Evolutionary conservation across 1,284 basidiomycete species (phyloP).

Genomic region (Microbotryum silenes-acaulis): DNA sequence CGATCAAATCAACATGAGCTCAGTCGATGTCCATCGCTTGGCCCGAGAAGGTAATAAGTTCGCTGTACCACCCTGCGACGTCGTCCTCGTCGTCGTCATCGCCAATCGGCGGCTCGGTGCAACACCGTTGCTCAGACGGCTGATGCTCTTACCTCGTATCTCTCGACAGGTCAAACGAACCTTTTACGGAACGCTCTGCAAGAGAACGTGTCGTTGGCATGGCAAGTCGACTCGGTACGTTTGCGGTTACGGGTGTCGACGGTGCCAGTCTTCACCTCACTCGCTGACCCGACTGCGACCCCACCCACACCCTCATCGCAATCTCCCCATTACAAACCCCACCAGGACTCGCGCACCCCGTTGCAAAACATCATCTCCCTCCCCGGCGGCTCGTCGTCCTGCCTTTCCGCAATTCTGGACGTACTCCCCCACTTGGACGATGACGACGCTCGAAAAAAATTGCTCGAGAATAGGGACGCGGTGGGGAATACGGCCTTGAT

Average conservation of each 20-base stretch:
- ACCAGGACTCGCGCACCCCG: slow-evolving; percentile 75
- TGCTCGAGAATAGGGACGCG: slow-evolving; percentile 48
- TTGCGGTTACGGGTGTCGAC: neutral
- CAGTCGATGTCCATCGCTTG: slow-evolving; percentile 17
- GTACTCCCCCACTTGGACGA: slow-evolving; percentile 62
- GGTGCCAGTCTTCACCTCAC: neutral
- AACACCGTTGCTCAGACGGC: neutral
- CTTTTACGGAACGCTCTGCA: slow-evolving; percentile 16
- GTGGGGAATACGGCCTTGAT: slow-evolving; percentile 81
- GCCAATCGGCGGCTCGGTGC: neutral
- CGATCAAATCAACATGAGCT: neutral
- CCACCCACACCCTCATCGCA: neutral
- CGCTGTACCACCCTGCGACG: neutral
- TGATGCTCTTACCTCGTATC: slow-evolving; percentile 8
- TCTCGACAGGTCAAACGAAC: slow-evolving; percentile 13
- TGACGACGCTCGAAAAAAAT: slow-evolving; percentile 9
- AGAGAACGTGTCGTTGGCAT: slow-evolving; percentile 12
- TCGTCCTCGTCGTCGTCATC: neutral
- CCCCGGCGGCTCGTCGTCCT: slow-evolving; percentile 51
- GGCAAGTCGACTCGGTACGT: slow-evolving; percentile 22
- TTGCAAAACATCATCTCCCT: slow-evolving; percentile 82
- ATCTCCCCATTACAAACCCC: neutral
- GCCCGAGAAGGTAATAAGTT: slow-evolving; percentile 28
- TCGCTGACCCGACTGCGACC: neutral
- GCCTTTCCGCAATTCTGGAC: slow-evolving; percentile 64